Evolutionary conservation across 768 basidiomycete species (phyloP).

Genomic region (Jaapia argillacea): DNA sequence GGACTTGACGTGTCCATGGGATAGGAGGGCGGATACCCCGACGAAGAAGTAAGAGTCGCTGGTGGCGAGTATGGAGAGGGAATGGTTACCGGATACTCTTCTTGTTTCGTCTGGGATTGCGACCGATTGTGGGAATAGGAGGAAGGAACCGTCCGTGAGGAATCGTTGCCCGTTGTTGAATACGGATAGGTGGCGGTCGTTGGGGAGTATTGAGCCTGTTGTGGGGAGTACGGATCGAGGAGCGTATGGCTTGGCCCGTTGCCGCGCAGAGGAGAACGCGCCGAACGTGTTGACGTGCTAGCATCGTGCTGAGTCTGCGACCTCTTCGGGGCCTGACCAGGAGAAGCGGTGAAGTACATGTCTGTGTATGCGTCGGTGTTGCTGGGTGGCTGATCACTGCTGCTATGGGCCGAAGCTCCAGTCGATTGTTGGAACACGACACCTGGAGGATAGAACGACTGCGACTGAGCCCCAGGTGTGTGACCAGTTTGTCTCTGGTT

Average conservation of each 20-base stretch:
- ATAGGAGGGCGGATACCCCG: constrained; percentile 36
- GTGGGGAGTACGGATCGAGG: constrained; percentile 62
- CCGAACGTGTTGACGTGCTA: constrained; percentile 33
- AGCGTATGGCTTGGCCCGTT: constrained; percentile 39
- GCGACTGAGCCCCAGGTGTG: constrained; percentile 14
- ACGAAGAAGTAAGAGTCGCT: constrained; percentile 24
- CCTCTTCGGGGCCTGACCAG: constrained; percentile 44
- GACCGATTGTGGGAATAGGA: constrained; percentile 44
- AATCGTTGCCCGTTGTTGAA: constrained; percentile 22
- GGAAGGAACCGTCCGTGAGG: constrained; percentile 8
- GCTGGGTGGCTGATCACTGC: constrained; percentile 10
- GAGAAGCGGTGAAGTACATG: constrained; percentile 47
- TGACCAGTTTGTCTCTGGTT: constrained; percentile 20
- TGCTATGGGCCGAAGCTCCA: constrained; percentile 16
- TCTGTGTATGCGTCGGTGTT: constrained; percentile 41
- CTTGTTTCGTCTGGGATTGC: constrained; percentile 39
- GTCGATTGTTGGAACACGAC: constrained; percentile 29
- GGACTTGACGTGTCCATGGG: constrained; percentile 60
- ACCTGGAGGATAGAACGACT: constrained; percentile 51
- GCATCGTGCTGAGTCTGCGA: constrained; percentile 44
- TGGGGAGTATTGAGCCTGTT: constrained; percentile 59
- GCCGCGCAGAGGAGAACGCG: constrained; percentile 56
- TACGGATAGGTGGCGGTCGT: constrained; percentile 43
- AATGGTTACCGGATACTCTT: constrained; percentile 4
- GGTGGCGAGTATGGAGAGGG: constrained; percentile 51